Percentiles rank a stretch among this genome's conserved stretches.
Evolutionary conservation across 768 basidiomycete species (phyloP).

Genomic region (Tephrocybe sp.): DNA sequence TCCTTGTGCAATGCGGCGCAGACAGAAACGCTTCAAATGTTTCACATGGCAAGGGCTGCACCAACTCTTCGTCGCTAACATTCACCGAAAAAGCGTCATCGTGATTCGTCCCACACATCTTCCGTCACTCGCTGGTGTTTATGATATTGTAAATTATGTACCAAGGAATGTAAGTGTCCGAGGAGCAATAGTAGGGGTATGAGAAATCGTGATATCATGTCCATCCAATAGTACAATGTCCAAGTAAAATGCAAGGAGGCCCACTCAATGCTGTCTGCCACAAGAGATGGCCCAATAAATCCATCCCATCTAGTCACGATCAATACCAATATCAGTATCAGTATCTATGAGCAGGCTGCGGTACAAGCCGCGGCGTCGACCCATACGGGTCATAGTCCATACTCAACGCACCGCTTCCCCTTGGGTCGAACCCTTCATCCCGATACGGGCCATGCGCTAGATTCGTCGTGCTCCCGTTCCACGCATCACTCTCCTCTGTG

Average conservation of each 20-base stretch:
- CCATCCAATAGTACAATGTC: constrained; percentile 9
- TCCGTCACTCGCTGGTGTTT: no score
- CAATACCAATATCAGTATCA: neutral
- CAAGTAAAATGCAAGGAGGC: neutral
- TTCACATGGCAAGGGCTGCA: no score
- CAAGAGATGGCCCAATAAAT: neutral
- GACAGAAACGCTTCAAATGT: no score
- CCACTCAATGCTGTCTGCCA: neutral
- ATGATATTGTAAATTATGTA: no score
- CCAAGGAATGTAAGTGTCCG: no score
- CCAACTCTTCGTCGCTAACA: no score
- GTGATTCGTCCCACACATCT: no score
- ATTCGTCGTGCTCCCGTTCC: constrained; percentile 55
- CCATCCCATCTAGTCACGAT: neutral
- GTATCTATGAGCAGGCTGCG: constrained; percentile 4
- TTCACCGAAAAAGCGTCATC: no score
- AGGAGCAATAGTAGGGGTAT: neutral
- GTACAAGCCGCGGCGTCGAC: neutral
- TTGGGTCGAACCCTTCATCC: constrained; percentile 21
- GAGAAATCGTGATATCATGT: constrained; percentile 3
- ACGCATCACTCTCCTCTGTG: constrained; percentile 52
- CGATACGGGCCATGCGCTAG: constrained; percentile 37
- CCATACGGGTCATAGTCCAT: constrained; percentile 42
- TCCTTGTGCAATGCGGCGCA: no score
- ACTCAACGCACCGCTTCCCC: neutral